Conservation (phyloP, 768 basidiomycete species). For the Botryobasidium botryosum region DNA sequence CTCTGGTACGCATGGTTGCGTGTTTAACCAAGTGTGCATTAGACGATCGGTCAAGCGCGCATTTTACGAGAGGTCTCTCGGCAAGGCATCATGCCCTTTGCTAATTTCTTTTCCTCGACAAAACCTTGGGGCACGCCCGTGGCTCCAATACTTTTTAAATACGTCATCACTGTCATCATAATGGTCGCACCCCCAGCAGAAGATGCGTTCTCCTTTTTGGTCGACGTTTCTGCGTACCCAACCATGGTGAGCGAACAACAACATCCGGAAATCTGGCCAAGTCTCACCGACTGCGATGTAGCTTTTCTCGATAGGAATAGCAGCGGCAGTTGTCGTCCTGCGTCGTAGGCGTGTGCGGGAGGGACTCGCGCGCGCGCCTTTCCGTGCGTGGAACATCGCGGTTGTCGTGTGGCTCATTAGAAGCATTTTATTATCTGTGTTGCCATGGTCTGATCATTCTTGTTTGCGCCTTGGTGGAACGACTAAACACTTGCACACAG, state of each 20-base stretch:
- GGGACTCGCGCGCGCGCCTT: too few species aligned
- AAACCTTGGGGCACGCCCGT: conserved; percentile 34
- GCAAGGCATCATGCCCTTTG: conserved; percentile 35
- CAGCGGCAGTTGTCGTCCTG: too few species aligned
- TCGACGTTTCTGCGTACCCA: conserved; percentile 27
- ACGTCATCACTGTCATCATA: conserved; percentile 24
- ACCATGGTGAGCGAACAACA: conserved; percentile 18
- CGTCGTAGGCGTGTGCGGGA: too few species aligned
- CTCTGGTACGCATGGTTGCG: neutral
- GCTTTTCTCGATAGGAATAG: too few species aligned
- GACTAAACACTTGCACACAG: too few species aligned
- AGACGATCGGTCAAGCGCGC: conserved; percentile 28
- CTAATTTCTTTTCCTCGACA: conserved; percentile 31
- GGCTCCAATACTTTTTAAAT: conserved; percentile 27
- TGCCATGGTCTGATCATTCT: too few species aligned
- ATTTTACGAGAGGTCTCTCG: conserved; percentile 35
- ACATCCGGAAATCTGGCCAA: too few species aligned
- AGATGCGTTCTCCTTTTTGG: conserved; percentile 23
- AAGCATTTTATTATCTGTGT: too few species aligned
- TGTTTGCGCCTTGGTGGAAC: too few species aligned
- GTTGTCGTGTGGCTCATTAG: too few species aligned
- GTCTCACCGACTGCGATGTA: too few species aligned
- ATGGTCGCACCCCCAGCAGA: conserved; percentile 25
- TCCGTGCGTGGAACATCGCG: too few species aligned
- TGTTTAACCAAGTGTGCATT: neutral